phyloP scores from a whole-genome alignment of 208 protist species.

The Leishmania lainsoni region DNA sequence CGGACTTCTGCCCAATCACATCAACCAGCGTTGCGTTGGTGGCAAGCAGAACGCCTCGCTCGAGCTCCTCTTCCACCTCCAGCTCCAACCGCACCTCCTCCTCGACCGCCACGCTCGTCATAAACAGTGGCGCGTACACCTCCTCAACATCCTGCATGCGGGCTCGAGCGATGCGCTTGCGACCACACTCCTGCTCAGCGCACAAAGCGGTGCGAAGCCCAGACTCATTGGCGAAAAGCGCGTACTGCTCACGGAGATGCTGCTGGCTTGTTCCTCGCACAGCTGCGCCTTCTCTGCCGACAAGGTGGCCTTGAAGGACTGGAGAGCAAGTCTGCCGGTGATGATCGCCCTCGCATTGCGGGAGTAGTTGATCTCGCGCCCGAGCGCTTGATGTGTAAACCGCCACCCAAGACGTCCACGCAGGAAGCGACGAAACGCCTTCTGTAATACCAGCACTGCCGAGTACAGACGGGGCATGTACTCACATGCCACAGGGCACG shows the following conservation, averaged over 20 bases:
- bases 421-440: conserved; percentile 39
- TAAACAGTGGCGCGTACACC: conserved; percentile 10
- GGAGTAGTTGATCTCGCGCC: conserved; percentile 46
- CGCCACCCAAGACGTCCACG: conserved; percentile 60
- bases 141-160: conserved; percentile 16
- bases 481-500: conserved; percentile 29
- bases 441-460: conserved; percentile 55
- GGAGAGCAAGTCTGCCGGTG: conserved; percentile 29
- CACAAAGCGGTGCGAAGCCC: conserved; percentile 36
- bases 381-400: conserved; percentile 48
- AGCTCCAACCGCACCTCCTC: conserved; percentile 14
- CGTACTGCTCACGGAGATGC: conserved; percentile 26
- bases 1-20: conserved; percentile 16
- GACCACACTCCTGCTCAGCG: conserved; percentile 43
- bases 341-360: conserved; percentile 48
- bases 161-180: conserved; percentile 11
- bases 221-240: conserved; percentile 36
- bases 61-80: conserved; percentile 36
- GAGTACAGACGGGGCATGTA: conserved; percentile 5
- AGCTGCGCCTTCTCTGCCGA: conserved; percentile 37
- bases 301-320: conserved; percentile 41
- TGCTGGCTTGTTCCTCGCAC: conserved; percentile 38
- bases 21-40: not conserved
- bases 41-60: conserved; percentile 10
- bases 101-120: not conserved